Evolutionary conservation across 179 eudicot genomes (phyloP).

Genomic region (Heliamphora pulchella): DNA sequence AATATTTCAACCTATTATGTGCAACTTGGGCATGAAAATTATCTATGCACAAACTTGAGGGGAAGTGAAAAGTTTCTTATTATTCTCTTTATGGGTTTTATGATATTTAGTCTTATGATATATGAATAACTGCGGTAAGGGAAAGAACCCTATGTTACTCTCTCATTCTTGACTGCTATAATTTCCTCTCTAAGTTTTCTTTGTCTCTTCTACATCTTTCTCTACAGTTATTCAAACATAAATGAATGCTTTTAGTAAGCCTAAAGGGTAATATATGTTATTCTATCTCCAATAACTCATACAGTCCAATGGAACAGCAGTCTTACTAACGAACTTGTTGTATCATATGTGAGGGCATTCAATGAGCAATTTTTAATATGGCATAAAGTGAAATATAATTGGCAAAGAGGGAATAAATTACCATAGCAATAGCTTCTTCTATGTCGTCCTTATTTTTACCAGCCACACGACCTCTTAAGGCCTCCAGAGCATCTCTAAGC

Average conservation of each 20-base stretch:
- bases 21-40: too few relatives aligned
- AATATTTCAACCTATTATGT: too few relatives aligned
- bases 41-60: too few relatives aligned
- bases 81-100: too few relatives aligned
- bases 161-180: too few relatives aligned
- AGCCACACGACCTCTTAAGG: constrained; percentile 77
- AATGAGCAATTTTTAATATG: not conserved
- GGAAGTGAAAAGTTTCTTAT: too few relatives aligned
- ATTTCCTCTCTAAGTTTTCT: too few relatives aligned
- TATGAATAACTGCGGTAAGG: too few relatives aligned
- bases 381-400: not conserved
- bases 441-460: constrained; percentile 89
- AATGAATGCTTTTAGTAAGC: not conserved
- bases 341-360: not conserved
- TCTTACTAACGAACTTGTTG: not conserved
- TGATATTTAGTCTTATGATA: too few relatives aligned
- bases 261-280: not conserved
- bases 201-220: too few relatives aligned
- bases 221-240: not conserved
- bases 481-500: constrained; percentile 92
- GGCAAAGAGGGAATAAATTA: constrained; percentile 25
- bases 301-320: not conserved
- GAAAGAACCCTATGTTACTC: too few relatives aligned
- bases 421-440: constrained; percentile 83
- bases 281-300: not conserved